phyloP scores from a whole-genome alignment of 768 basidiomycete genomes.

The Ramaria sp. region DNA sequence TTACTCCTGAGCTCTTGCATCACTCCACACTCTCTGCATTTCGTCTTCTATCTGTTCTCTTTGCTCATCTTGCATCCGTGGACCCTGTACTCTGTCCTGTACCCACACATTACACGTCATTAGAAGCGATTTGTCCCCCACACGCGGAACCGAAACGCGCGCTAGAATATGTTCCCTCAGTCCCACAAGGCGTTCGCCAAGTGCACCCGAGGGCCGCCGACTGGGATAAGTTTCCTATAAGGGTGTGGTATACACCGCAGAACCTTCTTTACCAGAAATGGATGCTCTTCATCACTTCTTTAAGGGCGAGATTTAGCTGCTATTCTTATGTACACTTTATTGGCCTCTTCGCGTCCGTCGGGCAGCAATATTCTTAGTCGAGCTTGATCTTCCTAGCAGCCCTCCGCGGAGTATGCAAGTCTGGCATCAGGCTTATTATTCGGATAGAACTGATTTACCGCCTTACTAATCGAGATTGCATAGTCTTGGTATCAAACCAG shows the following conservation, averaged over 20 bases:
- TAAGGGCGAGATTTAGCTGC: too few species aligned
- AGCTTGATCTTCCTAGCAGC: too few species aligned
- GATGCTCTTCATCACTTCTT: too few species aligned
- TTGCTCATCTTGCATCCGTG: slow-evolving; percentile 2
- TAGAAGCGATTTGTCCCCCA: neutral
- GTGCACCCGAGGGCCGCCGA: neutral
- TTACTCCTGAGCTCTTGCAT: neutral
- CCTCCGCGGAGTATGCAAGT: too few species aligned
- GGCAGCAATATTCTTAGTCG: too few species aligned
- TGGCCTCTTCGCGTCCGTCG: too few species aligned
- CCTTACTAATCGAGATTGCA: too few species aligned
- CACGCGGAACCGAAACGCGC: neutral
- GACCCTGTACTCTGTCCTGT: slow-evolving; percentile 3
- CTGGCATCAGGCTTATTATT: too few species aligned
- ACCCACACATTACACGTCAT: slow-evolving; percentile 3
- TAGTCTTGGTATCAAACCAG: too few species aligned
- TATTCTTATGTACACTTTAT: too few species aligned
- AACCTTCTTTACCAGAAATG: neutral
- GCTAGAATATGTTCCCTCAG: too few species aligned
- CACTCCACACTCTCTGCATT: neutral
- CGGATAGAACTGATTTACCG: too few species aligned
- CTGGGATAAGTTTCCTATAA: neutral
- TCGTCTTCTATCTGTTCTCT: neutral
- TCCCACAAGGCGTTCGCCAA: neutral
- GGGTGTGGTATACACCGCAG: neutral